A percentile compares a stretch with the other conserved stretches of the same genome.
Conservation (phyloP, 805 yeast genomes). For the Myxozyma monticola region DNA sequence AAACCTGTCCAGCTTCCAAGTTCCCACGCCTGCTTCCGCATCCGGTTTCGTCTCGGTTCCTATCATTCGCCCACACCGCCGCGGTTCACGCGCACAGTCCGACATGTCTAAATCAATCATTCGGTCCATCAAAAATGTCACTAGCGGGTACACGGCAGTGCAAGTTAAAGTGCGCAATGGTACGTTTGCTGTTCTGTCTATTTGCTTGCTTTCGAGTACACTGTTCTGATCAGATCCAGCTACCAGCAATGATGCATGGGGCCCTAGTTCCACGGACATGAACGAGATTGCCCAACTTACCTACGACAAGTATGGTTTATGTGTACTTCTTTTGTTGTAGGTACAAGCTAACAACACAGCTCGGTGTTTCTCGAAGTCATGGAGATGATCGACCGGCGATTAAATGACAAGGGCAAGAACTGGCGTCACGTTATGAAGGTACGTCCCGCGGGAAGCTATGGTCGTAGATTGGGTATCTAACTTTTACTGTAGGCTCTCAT, state of each 20-base stretch:
- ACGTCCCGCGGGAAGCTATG: background rate
- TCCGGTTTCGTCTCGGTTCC: no score
- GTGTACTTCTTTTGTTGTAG: background rate
- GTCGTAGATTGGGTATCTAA: background rate
- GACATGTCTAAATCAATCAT: constrained; percentile 26
- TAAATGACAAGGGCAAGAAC: constrained; percentile 93
- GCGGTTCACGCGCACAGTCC: no score
- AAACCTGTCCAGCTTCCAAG: no score
- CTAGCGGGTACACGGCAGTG: constrained; percentile 84
- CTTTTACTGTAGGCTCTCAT: constrained; percentile 55
- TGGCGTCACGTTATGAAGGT: constrained; percentile 92
- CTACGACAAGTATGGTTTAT: constrained; percentile 47
- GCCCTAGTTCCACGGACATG: constrained; percentile 80
- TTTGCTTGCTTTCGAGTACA: background rate
- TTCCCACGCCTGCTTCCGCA: no score
- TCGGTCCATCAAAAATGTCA: constrained; percentile 61
- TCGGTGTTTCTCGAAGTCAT: constrained; percentile 81
- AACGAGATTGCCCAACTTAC: constrained; percentile 78
- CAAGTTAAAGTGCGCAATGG: constrained; percentile 83
- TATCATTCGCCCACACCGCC: no score
- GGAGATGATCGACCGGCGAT: constrained; percentile 89
- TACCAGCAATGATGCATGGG: constrained; percentile 81
- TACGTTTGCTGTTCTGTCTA: constrained; percentile 12
- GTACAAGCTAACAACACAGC: constrained; percentile 28
- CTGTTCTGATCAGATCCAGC: constrained; percentile 44